Percentiles rank a stretch among this genome's conserved stretches.
These are phyloP conservation scores for Psilocybe cyanescens DNA, from an alignment of 768 basidiomycete genomes.

Conservation along the genomic window DNA sequence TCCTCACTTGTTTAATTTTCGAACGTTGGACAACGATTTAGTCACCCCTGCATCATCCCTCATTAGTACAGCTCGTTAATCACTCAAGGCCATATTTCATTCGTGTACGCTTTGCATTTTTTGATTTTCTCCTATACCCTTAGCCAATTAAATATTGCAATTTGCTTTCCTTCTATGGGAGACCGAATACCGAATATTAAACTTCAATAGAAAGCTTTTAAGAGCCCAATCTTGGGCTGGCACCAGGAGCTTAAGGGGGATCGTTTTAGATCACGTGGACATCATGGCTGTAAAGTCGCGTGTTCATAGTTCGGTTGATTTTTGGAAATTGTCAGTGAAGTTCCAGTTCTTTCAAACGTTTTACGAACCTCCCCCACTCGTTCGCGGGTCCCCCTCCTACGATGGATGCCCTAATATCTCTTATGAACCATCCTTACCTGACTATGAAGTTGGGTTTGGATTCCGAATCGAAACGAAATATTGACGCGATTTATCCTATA, in stretches of 20 bases:
- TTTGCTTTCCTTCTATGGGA: slow-evolving; percentile 7
- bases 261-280: slow-evolving; percentile 16
- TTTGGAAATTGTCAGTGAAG: slow-evolving; percentile 11
- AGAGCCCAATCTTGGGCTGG: not conserved
- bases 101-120: slow-evolving; percentile 19
- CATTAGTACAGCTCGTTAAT: slow-evolving; percentile 26
- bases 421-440: slow-evolving; percentile 58
- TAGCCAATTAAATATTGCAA: slow-evolving; percentile 19
- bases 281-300: slow-evolving; percentile 27
- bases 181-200: not conserved
- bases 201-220: not conserved
- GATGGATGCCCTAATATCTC: slow-evolving; percentile 50
- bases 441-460: slow-evolving; percentile 52
- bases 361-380: slow-evolving; percentile 8
- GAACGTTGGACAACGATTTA: slow-evolving; percentile 26
- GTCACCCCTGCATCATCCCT: slow-evolving; percentile 23
- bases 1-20: slow-evolving; percentile 5
- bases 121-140: slow-evolving; percentile 25
- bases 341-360: slow-evolving; percentile 3
- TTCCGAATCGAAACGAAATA: slow-evolving; percentile 50
- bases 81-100: slow-evolving; percentile 15
- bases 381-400: slow-evolving; percentile 18
- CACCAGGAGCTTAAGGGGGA: not conserved
- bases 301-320: slow-evolving; percentile 24
- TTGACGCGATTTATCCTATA: slow-evolving; percentile 70